These are phyloP conservation scores for Hermanozyma aechmeae DNA, from an alignment of 805 yeast genomes.

Conservation along the genomic window DNA sequence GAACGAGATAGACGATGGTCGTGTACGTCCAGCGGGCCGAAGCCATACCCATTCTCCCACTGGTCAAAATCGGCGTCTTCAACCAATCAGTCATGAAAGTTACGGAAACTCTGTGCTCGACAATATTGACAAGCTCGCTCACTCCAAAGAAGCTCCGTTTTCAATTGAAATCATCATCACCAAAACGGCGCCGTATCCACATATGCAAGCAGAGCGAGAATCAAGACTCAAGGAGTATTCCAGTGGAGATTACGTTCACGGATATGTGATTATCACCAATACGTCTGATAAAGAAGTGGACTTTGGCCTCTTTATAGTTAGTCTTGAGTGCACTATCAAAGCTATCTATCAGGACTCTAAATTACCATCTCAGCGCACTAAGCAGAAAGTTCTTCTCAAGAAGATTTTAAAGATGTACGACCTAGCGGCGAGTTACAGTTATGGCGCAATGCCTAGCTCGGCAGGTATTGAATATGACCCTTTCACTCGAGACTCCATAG, in stretches of 20 bases:
- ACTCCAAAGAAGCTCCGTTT: constrained; percentile 30
- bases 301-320: constrained; percentile 31
- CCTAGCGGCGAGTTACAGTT: constrained; percentile 46
- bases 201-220: constrained; percentile 29
- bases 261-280: constrained; percentile 40
- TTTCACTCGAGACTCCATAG: constrained; percentile 33
- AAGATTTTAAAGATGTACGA: constrained; percentile 54
- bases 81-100: constrained; percentile 8
- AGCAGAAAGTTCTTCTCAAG: constrained; percentile 28
- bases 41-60: constrained; percentile 1
- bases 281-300: constrained; percentile 33
- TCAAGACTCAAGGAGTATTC: constrained; percentile 37
- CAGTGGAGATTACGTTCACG: constrained; percentile 33
- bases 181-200: constrained; percentile 41
- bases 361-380: constrained; percentile 5
- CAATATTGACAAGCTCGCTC: constrained; percentile 41
- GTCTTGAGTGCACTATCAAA: constrained; percentile 26
- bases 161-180: constrained; percentile 43
- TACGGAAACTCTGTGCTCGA: constrained; percentile 42
- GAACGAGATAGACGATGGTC: constrained; percentile 8
- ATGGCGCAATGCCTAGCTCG: constrained; percentile 39
- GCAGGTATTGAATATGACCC: constrained; percentile 40
- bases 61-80: not conserved
- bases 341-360: constrained; percentile 3
- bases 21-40: constrained; percentile 3